Evolutionary conservation across 2,329 filamentous ascomycete genomes (phyloP).

Genomic region (Lasiodiplodia sp.): DNA sequence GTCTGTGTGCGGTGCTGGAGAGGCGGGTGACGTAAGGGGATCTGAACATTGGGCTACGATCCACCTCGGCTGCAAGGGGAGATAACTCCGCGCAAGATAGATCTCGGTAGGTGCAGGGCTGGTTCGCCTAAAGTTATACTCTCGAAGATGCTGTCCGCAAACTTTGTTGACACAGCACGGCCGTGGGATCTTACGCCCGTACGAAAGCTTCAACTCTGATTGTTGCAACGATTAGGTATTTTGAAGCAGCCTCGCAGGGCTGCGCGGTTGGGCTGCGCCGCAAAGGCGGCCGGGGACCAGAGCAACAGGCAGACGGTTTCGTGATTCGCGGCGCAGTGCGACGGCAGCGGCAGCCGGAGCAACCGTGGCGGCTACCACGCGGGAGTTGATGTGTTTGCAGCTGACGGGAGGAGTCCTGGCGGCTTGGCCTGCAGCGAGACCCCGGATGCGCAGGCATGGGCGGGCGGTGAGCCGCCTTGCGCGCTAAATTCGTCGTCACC

Average conservation of each 20-base stretch:
- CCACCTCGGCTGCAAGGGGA: slow-evolving; percentile 23
- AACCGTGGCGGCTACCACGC: background rate
- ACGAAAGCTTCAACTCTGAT: background rate
- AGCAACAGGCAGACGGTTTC: background rate
- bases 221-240: background rate
- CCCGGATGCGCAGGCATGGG: background rate
- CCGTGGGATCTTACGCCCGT: background rate
- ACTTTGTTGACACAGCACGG: background rate
- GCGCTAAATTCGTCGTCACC: slow-evolving; percentile 20
- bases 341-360: slow-evolving; percentile 4
- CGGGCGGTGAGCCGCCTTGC: slow-evolving; percentile 15
- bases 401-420: background rate
- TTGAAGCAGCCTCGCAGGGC: background rate
- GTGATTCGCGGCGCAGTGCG: background rate
- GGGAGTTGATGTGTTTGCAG: background rate
- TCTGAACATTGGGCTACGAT: background rate
- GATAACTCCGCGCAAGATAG: slow-evolving; percentile 8
- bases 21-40: slow-evolving; percentile 23
- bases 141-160: background rate
- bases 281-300: background rate
- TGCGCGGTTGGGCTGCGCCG: background rate
- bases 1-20: slow-evolving; percentile 9
- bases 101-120: background rate
- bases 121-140: background rate
- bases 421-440: slow-evolving; percentile 11